A percentile compares a stretch with the other conserved stretches of the same genome.
These are phyloP conservation scores for Clavispora phyllophila DNA, from an alignment of 805 yeast species.

Conservation along the genomic window DNA sequence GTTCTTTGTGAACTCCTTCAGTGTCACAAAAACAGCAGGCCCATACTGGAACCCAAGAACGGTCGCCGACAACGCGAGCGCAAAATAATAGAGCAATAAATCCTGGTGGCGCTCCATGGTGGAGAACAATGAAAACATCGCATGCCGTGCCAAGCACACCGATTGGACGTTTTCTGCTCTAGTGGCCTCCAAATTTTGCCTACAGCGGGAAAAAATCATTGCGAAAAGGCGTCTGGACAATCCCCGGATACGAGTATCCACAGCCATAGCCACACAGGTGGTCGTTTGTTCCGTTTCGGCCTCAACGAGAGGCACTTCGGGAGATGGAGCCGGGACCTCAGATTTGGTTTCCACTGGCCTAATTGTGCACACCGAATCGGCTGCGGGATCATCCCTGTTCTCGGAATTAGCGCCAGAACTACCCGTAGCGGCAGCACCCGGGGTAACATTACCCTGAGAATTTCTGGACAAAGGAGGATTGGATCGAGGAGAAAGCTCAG, in stretches of 20 bases:
- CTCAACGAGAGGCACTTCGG: neutral
- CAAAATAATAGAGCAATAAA: constrained; percentile 4
- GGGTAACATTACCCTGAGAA: neutral
- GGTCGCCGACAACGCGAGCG: neutral
- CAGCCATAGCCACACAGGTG: neutral
- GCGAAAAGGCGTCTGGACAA: neutral
- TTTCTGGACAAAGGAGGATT: neutral
- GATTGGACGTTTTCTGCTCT: neutral
- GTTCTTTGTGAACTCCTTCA: neutral
- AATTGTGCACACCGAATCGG: neutral
- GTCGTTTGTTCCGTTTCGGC: neutral
- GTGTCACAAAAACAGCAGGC: neutral
- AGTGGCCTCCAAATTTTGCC: neutral
- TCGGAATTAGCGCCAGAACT: neutral
- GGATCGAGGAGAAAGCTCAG: neutral
- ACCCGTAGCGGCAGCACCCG: neutral
- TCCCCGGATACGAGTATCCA: neutral
- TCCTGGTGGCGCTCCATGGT: constrained; percentile 4
- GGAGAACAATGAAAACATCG: neutral
- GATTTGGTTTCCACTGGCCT: neutral
- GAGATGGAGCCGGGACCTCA: too few species aligned
- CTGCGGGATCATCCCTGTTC: neutral
- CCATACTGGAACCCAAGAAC: neutral
- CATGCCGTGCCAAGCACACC: neutral
- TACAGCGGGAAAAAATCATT: neutral